Evolutionary conservation across 805 yeast species (phyloP).

Genomic region (Candida boidinii): DNA sequence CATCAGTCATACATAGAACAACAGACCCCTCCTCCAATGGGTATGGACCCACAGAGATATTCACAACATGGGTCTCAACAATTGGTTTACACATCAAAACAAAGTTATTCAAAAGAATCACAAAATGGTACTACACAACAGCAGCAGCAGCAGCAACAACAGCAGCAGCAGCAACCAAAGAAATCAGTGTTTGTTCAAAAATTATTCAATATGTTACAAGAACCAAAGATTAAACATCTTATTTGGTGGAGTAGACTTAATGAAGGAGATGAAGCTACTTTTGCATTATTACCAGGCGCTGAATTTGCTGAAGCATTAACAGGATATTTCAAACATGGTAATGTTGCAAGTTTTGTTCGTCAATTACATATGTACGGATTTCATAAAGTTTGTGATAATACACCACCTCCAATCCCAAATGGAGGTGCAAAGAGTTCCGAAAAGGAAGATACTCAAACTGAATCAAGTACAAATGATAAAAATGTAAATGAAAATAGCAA

Average conservation of each 20-base stretch:
- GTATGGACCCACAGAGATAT: too few species aligned
- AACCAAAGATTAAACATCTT: conserved; percentile 39
- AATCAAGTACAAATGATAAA: conserved; percentile 16
- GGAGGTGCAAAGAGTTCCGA: conserved; percentile 8
- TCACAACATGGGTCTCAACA: too few species aligned
- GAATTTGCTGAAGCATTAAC: conserved; percentile 55
- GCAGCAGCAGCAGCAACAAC: neutral
- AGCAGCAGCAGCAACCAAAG: conserved; percentile 9
- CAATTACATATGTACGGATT: conserved; percentile 96
- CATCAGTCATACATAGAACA: too few species aligned
- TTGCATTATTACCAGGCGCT: conserved; percentile 56
- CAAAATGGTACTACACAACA: conserved; percentile 1
- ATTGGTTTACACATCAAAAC: too few species aligned
- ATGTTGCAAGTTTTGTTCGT: conserved; percentile 86
- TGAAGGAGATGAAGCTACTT: conserved; percentile 39
- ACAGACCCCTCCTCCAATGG: too few species aligned
- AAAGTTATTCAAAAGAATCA: too few species aligned
- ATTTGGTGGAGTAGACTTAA: conserved; percentile 56
- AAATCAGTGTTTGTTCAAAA: conserved; percentile 58
- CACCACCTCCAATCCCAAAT: conserved; percentile 12
- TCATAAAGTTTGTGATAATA: conserved; percentile 61
- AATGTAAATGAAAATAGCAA: conserved; percentile 7
- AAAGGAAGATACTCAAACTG: conserved; percentile 20
- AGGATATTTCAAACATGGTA: conserved; percentile 87
- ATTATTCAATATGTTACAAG: conserved; percentile 54